Base-by-base conservation (phyloP, 345 rosid genomes). In the Gossypium thurberi region DNA sequence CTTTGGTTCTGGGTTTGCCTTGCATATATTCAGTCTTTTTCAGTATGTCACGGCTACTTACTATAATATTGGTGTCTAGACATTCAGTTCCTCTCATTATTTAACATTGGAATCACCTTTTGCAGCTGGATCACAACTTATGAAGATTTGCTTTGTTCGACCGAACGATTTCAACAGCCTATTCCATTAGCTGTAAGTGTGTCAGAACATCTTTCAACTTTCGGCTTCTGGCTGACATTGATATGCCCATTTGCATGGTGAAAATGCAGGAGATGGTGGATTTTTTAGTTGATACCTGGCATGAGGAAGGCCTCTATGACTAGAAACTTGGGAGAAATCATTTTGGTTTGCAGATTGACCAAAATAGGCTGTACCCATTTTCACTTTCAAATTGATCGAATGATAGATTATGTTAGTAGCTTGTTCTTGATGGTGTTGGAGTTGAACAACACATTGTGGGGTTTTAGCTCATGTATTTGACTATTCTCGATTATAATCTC, bases 211-310 rank as follows among this genome's bases (percentile, higher is more conserved):
- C 28, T 37, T 69, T 51, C 23, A 1, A 28, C 72, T 69, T 72
- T 63, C 48, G 18, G 2, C 11, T 51, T 18, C 23, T 67, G 51
- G 21, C 28, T 7, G 13, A 44, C 14, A 14, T 56, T 75, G 62
- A 69, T 70, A 56, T 65, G 46, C 3, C 6, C 3, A 12, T 12
- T 60, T 60, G 47, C 18, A 6, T 69, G 58, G 47, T 78, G 61
- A 53, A 73, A 62, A 7, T 81, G 81, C 77, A 81, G 87, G 83
- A 82, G 77, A 81, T 78, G 85, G 85, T 84, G 64, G 83, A 81
- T 60, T 76, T 81, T 59, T 73, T 81, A 52, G 83, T 76, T 60
- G 69, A 61, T 59, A 9, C 65, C 48, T 73, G 60, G 75, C 69
- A 47, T 13, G 75, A 73, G 59, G 75, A 73, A 73, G 75, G 75